Base-by-base conservation (phyloP, 1,139 yeast genomes). In the Entelexis sorbosivorans region DNA sequence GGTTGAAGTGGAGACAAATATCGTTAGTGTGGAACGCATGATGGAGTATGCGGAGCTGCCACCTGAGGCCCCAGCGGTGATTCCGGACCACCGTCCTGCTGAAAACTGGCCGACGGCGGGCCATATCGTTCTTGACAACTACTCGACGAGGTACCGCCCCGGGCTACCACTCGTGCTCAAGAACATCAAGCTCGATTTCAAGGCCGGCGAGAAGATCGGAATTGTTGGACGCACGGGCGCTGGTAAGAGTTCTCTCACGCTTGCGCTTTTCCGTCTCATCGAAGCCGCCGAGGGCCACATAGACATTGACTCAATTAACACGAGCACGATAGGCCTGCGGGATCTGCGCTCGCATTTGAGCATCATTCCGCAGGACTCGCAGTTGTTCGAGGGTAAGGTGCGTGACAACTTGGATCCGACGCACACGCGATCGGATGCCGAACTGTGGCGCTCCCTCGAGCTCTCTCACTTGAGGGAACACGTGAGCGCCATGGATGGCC, bases 331-430 rank as follows among this genome's bases (percentile, higher is more conserved):
- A 60, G 97, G 97, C 2, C 73, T 91, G 55, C 75, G 73, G 53
- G 97, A 91, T 64, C 74, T 91, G 63, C 80, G 98, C 68, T 87
- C 84, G 52, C 78, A 78, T 56, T 71, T 91, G 51, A 85, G 95
- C 0, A 91, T 91, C 59, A 91, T 91, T 61, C 98, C 98, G 1
- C 98, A 91, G 67, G 98, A 91, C 63, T 86, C 97, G 0, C 97
- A 91, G 68, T 94, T 89, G 5, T 89, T 91, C 64, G 89, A 87
- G 69, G 98, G 98, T 38, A 77, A 95, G 0, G 73, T 91, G 44
- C 76, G 95, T 62, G 82, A 85, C 44, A 91, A 91, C 66, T 75
- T 91, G 61, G 98, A 91, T 64, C 98, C 98, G 22, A 81, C 85
- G 3, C 71, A 75, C 40, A 71, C 69, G 47, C 81, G 75, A 63